Percentiles rank a stretch among this genome's conserved stretches.
phyloP scores from a whole-genome alignment of 352 stramenopile species.

The Globisporangium cylindrosporum region DNA sequence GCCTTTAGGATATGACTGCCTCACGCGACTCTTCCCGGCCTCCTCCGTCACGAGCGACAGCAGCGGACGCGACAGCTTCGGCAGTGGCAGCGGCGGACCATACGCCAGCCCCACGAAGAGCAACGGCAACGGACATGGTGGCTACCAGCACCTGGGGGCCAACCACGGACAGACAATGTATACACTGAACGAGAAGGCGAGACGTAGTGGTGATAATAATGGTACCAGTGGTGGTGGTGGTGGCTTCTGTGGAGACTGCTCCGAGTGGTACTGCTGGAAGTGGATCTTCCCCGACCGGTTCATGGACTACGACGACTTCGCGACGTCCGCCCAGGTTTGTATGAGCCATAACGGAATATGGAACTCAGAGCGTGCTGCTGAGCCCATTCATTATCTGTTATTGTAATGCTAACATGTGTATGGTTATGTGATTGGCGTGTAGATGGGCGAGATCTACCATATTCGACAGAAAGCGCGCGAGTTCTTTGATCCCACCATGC shows the following conservation, averaged over 20 bases:
- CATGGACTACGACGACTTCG: conserved; percentile 67
- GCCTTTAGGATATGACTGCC: conserved; percentile 13
- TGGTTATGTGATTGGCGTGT: neutral
- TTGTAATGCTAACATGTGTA: neutral
- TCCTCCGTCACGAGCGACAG: conserved; percentile 23
- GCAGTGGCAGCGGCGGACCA: conserved; percentile 9
- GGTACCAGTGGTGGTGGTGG: conserved; percentile 12
- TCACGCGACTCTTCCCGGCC: conserved; percentile 11
- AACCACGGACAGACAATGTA: conserved; percentile 6
- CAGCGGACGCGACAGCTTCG: conserved; percentile 18
- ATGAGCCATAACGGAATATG: neutral
- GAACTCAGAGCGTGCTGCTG: neutral
- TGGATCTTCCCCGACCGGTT: conserved; percentile 58
- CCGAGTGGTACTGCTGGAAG: conserved; percentile 57
- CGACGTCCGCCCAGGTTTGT: conserved; percentile 43
- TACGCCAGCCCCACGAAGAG: conserved; percentile 10
- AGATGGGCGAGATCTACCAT: conserved; percentile 61
- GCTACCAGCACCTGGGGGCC: conserved; percentile 4
- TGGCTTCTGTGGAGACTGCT: conserved; percentile 21
- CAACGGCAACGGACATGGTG: conserved; percentile 1
- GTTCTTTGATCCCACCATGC: conserved; percentile 43
- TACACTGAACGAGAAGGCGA: conserved; percentile 1
- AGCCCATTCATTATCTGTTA: neutral
- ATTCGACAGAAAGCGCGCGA: conserved; percentile 57
- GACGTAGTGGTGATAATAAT: conserved; percentile 3